Conservation (phyloP, 306 rosid genomes). For the Cicer pinnatifidum region DNA sequence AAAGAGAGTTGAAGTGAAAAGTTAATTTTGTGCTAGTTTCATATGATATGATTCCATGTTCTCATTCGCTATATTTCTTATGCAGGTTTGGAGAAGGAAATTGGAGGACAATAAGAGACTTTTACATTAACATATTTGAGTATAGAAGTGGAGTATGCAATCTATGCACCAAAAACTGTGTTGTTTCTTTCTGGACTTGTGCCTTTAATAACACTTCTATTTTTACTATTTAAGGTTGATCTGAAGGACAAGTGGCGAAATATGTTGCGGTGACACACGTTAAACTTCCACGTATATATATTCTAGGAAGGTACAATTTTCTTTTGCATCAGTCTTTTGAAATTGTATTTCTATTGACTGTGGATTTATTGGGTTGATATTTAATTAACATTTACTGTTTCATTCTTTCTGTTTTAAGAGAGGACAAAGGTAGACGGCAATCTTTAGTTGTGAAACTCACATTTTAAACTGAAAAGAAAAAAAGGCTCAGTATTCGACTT, state of each 20-base stretch:
- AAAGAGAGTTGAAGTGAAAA: not conserved
- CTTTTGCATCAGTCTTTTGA: not conserved
- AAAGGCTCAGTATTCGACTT: not conserved
- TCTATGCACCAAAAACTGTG: conserved; percentile 24
- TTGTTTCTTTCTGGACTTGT: conserved; percentile 27
- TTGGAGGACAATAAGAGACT: conserved; percentile 66
- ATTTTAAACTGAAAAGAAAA: not conserved
- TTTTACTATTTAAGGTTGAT: conserved; percentile 64
- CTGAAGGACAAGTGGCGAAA: conserved; percentile 96
- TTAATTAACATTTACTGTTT: not conserved
- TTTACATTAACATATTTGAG: conserved; percentile 57
- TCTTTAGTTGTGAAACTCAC: conserved; percentile 19
- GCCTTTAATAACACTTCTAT: conserved; percentile 23
- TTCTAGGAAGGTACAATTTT: conserved; percentile 37
- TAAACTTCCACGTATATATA: conserved; percentile 30
- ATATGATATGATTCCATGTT: conserved; percentile 13
- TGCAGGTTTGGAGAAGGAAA: conserved; percentile 79
- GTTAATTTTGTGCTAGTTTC: conserved; percentile 29
- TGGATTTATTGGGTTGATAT: conserved; percentile 14
- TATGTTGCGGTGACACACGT: conserved; percentile 49
- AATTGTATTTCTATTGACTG: conserved; percentile 12
- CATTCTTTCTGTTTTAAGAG: conserved; percentile 5
- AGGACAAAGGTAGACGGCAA: not conserved
- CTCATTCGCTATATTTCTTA: conserved; percentile 40
- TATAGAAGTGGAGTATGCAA: conserved; percentile 70